Evolutionary conservation across 495 filamentous ascomycete genomes (phyloP).

Genomic region (Parachaetomium inaequale): DNA sequence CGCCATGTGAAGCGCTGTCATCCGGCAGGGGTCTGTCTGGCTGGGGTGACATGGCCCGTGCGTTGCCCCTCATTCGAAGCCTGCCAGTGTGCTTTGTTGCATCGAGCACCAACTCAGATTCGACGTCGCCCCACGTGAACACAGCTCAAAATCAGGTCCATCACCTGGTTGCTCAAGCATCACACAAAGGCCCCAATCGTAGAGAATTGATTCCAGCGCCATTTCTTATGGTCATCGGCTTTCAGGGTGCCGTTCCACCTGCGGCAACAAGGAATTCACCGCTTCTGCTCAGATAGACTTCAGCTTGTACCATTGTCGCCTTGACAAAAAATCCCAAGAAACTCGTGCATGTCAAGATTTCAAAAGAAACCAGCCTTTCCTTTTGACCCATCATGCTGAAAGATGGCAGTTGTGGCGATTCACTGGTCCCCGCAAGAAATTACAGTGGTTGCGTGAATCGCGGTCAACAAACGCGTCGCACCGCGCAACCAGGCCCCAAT

Average conservation of each 20-base stretch:
- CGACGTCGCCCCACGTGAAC: not conserved
- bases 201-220: too few species aligned
- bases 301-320: too few species aligned
- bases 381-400: too few species aligned
- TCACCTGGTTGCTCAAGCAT: too few species aligned
- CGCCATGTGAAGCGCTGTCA: not conserved
- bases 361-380: not conserved
- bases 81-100: not conserved
- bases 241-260: too few species aligned
- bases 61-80: not conserved
- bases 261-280: too few species aligned
- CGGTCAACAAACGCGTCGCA: slow-evolving; percentile 5
- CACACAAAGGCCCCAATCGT: too few species aligned
- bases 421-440: not conserved
- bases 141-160: too few species aligned
- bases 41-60: slow-evolving; percentile 20
- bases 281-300: too few species aligned
- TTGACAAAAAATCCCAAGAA: too few species aligned
- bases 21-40: not conserved
- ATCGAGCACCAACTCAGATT: not conserved
- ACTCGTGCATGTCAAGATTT: too few species aligned
- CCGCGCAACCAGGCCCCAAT: not conserved
- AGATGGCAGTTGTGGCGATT: not conserved
- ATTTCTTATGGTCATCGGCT: too few species aligned
- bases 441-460: slow-evolving; percentile 7